Conservation (phyloP, 192 early-diverging fungal genomes). For the Hyaloraphidium curvatum region DNA sequence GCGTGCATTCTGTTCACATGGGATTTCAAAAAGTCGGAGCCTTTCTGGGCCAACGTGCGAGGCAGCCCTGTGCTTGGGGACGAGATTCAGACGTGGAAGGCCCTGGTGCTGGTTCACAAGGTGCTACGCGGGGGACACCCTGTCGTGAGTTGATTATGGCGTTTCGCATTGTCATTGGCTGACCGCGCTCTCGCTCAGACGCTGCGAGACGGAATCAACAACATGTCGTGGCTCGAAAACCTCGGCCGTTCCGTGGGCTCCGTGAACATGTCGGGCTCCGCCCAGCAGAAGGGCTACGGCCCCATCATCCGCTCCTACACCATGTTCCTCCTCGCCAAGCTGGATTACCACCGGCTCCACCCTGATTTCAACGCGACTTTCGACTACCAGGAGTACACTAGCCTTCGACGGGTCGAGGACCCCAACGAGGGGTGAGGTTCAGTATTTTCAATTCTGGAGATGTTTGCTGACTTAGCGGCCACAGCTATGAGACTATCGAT, state of each 20-base stretch:
- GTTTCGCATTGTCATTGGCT: neutral
- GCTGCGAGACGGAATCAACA: slow-evolving; percentile 61
- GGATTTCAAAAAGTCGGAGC: slow-evolving; percentile 70
- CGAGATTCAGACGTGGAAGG: slow-evolving; percentile 94
- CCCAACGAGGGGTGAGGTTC: slow-evolving; percentile 77
- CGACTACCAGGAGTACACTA: slow-evolving; percentile 94
- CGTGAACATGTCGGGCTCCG: too few relatives aligned
- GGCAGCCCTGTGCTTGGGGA: slow-evolving; percentile 72
- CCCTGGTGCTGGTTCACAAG: slow-evolving; percentile 85
- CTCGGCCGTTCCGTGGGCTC: slow-evolving; percentile 11
- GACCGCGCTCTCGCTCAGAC: slow-evolving; percentile 20
- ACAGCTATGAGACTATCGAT: slow-evolving; percentile 84
- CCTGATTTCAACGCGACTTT: slow-evolving; percentile 87
- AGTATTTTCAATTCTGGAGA: neutral
- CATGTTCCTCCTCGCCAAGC: slow-evolving; percentile 70
- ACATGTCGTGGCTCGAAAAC: slow-evolving; percentile 70
- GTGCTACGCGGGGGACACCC: slow-evolving; percentile 83
- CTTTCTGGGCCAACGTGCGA: slow-evolving; percentile 71
- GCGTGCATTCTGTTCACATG: slow-evolving; percentile 83
- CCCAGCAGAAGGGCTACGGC: slow-evolving; percentile 41
- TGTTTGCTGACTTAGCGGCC: neutral
- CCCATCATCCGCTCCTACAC: slow-evolving; percentile 76
- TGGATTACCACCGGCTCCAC: slow-evolving; percentile 78
- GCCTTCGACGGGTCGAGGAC: slow-evolving; percentile 81
- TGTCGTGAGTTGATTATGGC: slow-evolving; percentile 23